These are phyloP conservation scores for Nidularia sp. DNA, from an alignment of 768 basidiomycete genomes.

Conservation along the genomic window DNA sequence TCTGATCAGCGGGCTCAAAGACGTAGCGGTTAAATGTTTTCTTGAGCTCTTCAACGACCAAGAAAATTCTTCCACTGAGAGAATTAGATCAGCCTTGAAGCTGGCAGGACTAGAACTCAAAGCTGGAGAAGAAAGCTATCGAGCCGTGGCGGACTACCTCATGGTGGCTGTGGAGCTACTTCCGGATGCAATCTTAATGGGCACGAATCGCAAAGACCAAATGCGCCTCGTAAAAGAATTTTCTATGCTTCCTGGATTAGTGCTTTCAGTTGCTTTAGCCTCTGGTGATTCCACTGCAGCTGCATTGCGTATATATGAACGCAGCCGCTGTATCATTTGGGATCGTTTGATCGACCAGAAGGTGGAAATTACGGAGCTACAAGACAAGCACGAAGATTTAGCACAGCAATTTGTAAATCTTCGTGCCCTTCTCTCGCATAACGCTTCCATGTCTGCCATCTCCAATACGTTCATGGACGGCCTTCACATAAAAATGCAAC, in stretches of 20 bases:
- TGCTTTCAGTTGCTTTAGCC: not conserved
- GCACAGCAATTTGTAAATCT: slow-evolving; percentile 1
- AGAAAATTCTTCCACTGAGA: not conserved
- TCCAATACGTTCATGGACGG: not conserved
- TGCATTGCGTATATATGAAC: slow-evolving; percentile 1
- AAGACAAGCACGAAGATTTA: not conserved
- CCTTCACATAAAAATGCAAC: not conserved
- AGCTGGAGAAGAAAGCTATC: not conserved
- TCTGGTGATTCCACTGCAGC: not conserved
- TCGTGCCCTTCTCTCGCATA: not conserved
- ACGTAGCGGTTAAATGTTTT: not conserved
- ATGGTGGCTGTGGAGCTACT: not conserved
- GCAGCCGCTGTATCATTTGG: slow-evolving; percentile 5
- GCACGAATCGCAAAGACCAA: not conserved
- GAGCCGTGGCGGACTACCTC: not conserved
- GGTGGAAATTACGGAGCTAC: not conserved
- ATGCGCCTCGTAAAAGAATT: not conserved
- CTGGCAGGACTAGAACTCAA: not conserved
- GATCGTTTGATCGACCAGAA: slow-evolving; percentile 4
- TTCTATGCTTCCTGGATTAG: not conserved
- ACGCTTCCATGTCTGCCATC: not conserved
- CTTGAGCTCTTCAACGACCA: not conserved
- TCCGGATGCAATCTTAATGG: not conserved
- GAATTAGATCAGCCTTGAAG: not conserved
- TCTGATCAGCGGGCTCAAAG: no score